phyloP scores from a whole-genome alignment of 2,329 filamentous ascomycete genomes.

The Leptographium radiaticola region DNA sequence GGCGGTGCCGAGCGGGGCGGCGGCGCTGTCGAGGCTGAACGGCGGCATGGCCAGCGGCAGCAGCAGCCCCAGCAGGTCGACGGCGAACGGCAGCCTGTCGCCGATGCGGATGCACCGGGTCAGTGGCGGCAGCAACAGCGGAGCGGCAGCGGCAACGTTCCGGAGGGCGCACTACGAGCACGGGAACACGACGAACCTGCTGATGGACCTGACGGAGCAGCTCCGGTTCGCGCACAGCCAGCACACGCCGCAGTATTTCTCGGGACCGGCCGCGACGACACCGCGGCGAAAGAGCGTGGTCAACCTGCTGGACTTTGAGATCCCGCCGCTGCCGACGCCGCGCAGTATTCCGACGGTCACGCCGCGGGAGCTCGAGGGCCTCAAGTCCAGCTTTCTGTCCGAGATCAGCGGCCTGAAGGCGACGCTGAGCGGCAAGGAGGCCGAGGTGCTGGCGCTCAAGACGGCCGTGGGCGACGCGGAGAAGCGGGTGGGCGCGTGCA shows the following conservation, averaged over 20 bases:
- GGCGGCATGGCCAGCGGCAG: slow-evolving; percentile 18
- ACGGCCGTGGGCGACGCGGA: slow-evolving; percentile 82
- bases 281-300: slow-evolving; percentile 40
- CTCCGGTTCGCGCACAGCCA: slow-evolving; percentile 27
- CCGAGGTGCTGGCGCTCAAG: slow-evolving; percentile 78
- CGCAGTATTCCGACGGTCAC: slow-evolving; percentile 84
- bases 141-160: slow-evolving; percentile 13
- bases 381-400: slow-evolving; percentile 82
- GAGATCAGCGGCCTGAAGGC: slow-evolving; percentile 93
- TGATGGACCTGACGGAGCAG: slow-evolving; percentile 82
- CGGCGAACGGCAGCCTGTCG: slow-evolving; percentile 37
- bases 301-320: slow-evolving; percentile 77
- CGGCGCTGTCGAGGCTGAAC: neutral
- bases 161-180: slow-evolving; percentile 33
- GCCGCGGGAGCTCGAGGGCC: slow-evolving; percentile 77
- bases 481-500: slow-evolving; percentile 73
- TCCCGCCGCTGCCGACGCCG: slow-evolving; percentile 86
- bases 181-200: slow-evolving; percentile 58
- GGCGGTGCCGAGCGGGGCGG: slow-evolving; percentile 54
- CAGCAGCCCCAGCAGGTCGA: slow-evolving; percentile 29
- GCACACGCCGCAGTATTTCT: neutral
- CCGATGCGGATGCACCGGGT: slow-evolving; percentile 15
- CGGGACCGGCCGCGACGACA: slow-evolving; percentile 16
- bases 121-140: slow-evolving; percentile 10
- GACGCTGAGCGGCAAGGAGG: slow-evolving; percentile 82